A percentile compares a stretch with the other conserved stretches of the same genome.
phyloP scores from a whole-genome alignment of 2,329 filamentous ascomycete species.

The Verticillium dahliae region DNA sequence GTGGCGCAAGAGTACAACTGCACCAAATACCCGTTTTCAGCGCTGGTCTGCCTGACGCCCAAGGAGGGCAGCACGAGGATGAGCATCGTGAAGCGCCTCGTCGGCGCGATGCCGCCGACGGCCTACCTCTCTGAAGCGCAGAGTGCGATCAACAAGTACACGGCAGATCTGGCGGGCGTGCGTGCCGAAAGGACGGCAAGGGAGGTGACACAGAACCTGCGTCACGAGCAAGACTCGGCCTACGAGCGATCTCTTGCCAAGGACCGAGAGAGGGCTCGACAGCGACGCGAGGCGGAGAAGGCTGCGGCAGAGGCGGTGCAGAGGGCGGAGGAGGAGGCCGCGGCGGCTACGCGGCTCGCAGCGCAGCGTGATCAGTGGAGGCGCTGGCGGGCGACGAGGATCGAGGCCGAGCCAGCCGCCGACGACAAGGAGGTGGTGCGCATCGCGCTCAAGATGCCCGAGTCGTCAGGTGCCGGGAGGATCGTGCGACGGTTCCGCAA shows the following conservation, averaged over 20 bases:
- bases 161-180: slow-evolving; percentile 66
- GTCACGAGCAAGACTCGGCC: slow-evolving; percentile 85
- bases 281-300: slow-evolving; percentile 68
- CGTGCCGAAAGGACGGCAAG: slow-evolving; percentile 74
- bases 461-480: slow-evolving; percentile 56
- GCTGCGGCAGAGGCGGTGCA: slow-evolving; percentile 63
- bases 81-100: slow-evolving; percentile 77
- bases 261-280: slow-evolving; percentile 77
- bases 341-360: slow-evolving; percentile 47
- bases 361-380: slow-evolving; percentile 61
- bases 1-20: slow-evolving; percentile 81
- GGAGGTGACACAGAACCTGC: slow-evolving; percentile 70
- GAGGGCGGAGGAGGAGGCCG: slow-evolving; percentile 51
- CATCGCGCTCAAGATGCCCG: slow-evolving; percentile 59
- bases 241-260: slow-evolving; percentile 88
- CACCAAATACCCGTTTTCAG: slow-evolving; percentile 88
- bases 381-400: slow-evolving; percentile 64
- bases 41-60: slow-evolving; percentile 80
- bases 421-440: slow-evolving; percentile 64
- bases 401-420: slow-evolving; percentile 61
- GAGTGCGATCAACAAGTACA: slow-evolving; percentile 66
- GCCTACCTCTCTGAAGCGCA: slow-evolving; percentile 74
- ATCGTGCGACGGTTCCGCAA: slow-evolving; percentile 69
- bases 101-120: slow-evolving; percentile 61
- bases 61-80: slow-evolving; percentile 79